Percentiles rank a stretch among this genome's conserved stretches.
Conservation (phyloP, 2,329 filamentous ascomycete genomes). For the Trichoderma gracile region DNA sequence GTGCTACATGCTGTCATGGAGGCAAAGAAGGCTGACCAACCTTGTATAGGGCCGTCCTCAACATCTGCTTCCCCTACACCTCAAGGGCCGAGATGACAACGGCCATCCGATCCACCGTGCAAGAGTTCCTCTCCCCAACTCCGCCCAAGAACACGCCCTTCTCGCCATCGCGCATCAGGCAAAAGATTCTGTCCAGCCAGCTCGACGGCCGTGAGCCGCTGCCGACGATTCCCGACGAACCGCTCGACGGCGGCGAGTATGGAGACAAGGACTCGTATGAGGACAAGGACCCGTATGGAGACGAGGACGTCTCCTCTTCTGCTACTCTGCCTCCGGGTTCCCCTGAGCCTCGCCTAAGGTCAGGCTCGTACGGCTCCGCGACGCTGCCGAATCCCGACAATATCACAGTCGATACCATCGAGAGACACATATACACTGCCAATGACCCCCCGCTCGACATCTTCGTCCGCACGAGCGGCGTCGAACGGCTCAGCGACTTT, state of each 20-base stretch:
- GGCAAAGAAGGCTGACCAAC: slow-evolving; percentile 5
- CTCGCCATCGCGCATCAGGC: slow-evolving; percentile 81
- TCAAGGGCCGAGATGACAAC: slow-evolving; percentile 93
- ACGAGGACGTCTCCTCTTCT: slow-evolving; percentile 60
- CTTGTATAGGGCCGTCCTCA: slow-evolving; percentile 59
- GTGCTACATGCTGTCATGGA: too few relatives aligned
- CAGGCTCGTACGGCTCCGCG: slow-evolving; percentile 40
- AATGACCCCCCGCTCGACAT: slow-evolving; percentile 85
- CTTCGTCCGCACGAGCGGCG: slow-evolving; percentile 87
- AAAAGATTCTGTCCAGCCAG: slow-evolving; percentile 76
- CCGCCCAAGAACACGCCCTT: slow-evolving; percentile 69
- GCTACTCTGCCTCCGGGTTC: slow-evolving; percentile 60
- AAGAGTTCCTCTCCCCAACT: slow-evolving; percentile 77
- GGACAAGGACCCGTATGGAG: slow-evolving; percentile 51
- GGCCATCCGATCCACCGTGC: slow-evolving; percentile 82
- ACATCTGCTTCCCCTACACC: slow-evolving; percentile 98
- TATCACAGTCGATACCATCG: slow-evolving; percentile 81
- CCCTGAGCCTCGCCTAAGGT: slow-evolving; percentile 44
- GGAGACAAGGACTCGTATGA: slow-evolving; percentile 45
- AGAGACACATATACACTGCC: slow-evolving; percentile 84
- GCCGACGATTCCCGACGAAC: slow-evolving; percentile 52
- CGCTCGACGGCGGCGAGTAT: slow-evolving; percentile 50
- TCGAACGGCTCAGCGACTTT: slow-evolving; percentile 91
- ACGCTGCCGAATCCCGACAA: slow-evolving; percentile 72
- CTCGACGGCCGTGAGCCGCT: slow-evolving; percentile 51